Evolutionary conservation across 2,329 filamentous ascomycete species (phyloP), one percentile per base, ranked within the genome.

Genomic region (Calonectria honghensis): DNA sequence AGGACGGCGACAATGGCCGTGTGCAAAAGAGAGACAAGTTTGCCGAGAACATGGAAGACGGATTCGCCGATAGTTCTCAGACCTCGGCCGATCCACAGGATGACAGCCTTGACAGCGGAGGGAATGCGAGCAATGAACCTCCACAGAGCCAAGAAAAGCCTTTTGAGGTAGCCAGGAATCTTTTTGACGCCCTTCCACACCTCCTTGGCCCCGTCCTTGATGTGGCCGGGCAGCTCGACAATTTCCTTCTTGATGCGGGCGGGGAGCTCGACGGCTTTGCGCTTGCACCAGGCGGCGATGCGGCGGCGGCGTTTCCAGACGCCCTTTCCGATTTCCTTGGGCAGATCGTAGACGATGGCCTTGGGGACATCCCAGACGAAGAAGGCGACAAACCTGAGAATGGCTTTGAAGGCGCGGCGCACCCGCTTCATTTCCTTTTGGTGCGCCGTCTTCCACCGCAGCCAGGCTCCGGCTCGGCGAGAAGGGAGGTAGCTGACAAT

Each of bases 401-500:
- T 77, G 10, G 73, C 78, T 1, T 52, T 29, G 20, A 73, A 64
- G 1, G 84, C 80, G 4, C 69, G 73, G n/a, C 75, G 76, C 6
- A 82, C 72, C 0, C 80, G 73, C 14, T 76, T 51, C 74, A 85
- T 80, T 14, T 84, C 82, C 6, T 77, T 78, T 13, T 64, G 75
- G 54, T 86, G 84, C 1, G 81, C 77, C n/a, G 76, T 73, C 70
- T 80, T 81, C 82, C 86, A 86, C 11, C 87, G 79, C 27, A 78
- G 74, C 81, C 84, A 85, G 3, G 83, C 84, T 5, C 87, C 87
- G 3, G 79, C 84, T 0, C 87, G 80, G 0, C 86, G 80, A 0
- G 76, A 52, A 0, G 88, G 88, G 1, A 90, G 82, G 59, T 85
- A 87, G 1, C 80, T 79, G 5, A 89, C 87, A 4, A 89, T 81